These are phyloP conservation scores for Fusarium dimerum DNA, from an alignment of 2,329 filamentous ascomycete genomes.

Conservation along the genomic window DNA sequence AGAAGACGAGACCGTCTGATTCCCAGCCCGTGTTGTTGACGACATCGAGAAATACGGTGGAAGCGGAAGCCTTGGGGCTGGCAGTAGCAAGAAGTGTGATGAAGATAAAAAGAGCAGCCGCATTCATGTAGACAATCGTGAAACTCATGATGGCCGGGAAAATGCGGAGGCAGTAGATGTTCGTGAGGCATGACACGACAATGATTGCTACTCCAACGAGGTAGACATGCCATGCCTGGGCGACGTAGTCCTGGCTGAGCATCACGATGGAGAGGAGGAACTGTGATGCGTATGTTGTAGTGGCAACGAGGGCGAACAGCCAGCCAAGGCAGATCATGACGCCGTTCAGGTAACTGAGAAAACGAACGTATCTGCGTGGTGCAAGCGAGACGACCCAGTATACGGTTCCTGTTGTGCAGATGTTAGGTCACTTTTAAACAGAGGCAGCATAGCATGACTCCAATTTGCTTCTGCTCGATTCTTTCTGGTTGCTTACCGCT, in stretches of 20 bases:
- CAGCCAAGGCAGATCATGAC: not conserved
- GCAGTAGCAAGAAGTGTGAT: not conserved
- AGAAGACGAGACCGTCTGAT: not conserved
- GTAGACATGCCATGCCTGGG: not conserved
- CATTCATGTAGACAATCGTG: not conserved
- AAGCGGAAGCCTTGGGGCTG: not conserved
- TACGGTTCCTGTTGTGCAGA: too few relatives aligned
- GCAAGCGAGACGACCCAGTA: not conserved
- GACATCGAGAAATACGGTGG: not conserved
- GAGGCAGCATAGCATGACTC: too few relatives aligned
- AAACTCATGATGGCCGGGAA: not conserved
- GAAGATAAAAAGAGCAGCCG: not conserved
- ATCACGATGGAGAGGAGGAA: not conserved
- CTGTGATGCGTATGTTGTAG: not conserved
- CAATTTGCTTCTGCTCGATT: too few relatives aligned
- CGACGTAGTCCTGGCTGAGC: not conserved
- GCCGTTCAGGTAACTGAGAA: not conserved
- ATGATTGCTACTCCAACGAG: not conserved
- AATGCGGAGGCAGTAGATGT: not conserved
- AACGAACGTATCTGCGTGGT: not conserved
- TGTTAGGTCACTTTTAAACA: too few relatives aligned
- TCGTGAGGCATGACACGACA: not conserved
- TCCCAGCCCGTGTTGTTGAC: constrained; percentile 2
- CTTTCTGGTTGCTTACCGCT: not conserved
- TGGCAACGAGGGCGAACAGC: not conserved